Percentiles rank a stretch among this genome's conserved stretches.
These are phyloP conservation scores for Petasospora rhodanensis DNA, from an alignment of 1,139 yeast species.

Conservation along the genomic window DNA sequence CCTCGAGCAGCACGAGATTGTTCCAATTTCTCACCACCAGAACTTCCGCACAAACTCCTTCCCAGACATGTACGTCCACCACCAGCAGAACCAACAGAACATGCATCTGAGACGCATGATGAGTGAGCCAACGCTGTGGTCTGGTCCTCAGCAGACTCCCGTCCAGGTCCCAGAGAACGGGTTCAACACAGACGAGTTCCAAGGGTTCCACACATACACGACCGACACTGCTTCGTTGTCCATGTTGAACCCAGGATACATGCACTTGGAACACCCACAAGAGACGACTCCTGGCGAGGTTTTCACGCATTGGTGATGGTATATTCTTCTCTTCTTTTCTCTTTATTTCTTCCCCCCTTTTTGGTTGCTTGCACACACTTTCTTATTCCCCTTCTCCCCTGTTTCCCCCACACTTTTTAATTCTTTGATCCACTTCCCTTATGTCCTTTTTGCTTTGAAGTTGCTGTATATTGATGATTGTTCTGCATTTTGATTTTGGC, in stretches of 20 bases:
- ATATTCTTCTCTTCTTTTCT: neutral
- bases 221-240: slow-evolving; percentile 10
- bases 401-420: neutral
- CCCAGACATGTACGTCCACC: slow-evolving; percentile 15
- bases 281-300: slow-evolving; percentile 13
- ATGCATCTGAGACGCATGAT: slow-evolving; percentile 16
- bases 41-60: slow-evolving; percentile 9
- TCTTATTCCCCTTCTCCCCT: neutral
- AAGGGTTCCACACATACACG: slow-evolving; percentile 15
- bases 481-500: neutral
- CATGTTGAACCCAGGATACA: slow-evolving; percentile 17
- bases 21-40: slow-evolving; percentile 17
- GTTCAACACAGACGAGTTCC: slow-evolving; percentile 20
- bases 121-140: slow-evolving; percentile 18
- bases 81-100: slow-evolving; percentile 8
- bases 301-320: slow-evolving; percentile 18
- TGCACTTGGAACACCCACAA: slow-evolving; percentile 14
- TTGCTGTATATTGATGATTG: neutral
- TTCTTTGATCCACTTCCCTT: neutral
- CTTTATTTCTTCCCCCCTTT: neutral
- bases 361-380: neutral
- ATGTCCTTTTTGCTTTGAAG: neutral
- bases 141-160: slow-evolving; percentile 4
- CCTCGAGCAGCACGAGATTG: slow-evolving; percentile 10
- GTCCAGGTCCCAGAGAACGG: slow-evolving; percentile 10